Conservation (phyloP, 2,329 filamentous ascomycete genomes). For the Pseudogymnoascus verrucosus region DNA sequence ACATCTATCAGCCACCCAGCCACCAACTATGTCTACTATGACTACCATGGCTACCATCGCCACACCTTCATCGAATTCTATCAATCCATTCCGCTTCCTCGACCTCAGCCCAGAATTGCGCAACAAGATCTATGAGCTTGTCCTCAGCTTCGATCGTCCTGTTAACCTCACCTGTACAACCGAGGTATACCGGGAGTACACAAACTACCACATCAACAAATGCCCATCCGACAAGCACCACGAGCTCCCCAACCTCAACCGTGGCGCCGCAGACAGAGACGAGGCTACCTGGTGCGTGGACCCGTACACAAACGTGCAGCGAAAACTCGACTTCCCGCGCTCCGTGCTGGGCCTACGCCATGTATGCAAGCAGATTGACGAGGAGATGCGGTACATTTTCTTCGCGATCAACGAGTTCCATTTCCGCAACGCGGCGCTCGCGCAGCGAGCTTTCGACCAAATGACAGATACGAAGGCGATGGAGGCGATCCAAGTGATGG, state of each 20-base stretch:
- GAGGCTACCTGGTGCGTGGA: background rate
- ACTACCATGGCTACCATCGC: background rate
- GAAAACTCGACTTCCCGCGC: background rate
- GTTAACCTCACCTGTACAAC: background rate
- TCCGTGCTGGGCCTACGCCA: background rate
- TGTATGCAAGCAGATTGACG: background rate
- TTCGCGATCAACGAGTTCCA: background rate
- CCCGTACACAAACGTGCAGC: background rate
- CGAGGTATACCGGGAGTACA: background rate
- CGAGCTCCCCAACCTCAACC: background rate
- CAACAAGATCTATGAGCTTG: background rate
- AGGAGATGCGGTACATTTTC: background rate
- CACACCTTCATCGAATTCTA: background rate
- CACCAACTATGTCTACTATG: background rate
- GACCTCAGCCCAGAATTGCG: background rate
- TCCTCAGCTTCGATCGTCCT: background rate
- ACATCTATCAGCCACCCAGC: background rate
- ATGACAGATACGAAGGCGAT: background rate
- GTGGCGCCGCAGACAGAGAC: background rate
- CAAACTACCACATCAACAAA: background rate
- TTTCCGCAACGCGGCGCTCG: background rate
- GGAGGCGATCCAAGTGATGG: background rate
- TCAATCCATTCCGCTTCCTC: background rate
- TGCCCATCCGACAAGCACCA: background rate
- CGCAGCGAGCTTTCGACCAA: background rate